Conservation (phyloP, 2,329 filamentous ascomycete genomes). For the Stemphylium beticola region DNA sequence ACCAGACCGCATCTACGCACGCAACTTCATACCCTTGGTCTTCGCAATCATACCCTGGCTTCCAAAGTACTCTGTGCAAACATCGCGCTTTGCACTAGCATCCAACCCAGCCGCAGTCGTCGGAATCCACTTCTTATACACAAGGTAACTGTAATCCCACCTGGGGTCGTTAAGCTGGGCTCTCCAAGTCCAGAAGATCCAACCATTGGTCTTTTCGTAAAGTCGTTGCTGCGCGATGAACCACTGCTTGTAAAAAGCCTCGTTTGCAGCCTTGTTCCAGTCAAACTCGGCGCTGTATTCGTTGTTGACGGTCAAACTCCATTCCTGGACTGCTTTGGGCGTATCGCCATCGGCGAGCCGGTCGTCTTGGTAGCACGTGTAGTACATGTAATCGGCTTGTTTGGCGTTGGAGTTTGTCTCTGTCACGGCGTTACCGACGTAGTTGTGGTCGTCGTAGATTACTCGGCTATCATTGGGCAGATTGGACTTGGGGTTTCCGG, state of each 20-base stretch:
- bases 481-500: slow-evolving; percentile 60
- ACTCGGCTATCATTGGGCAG: slow-evolving; percentile 53
- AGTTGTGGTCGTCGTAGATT: slow-evolving; percentile 66
- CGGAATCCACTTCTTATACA: slow-evolving; percentile 12
- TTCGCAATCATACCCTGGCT: slow-evolving; percentile 2
- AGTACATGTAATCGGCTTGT: slow-evolving; percentile 56
- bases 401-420: slow-evolving; percentile 44
- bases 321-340: slow-evolving; percentile 66
- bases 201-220: slow-evolving; percentile 62
- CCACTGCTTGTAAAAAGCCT: slow-evolving; percentile 62
- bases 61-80: slow-evolving; percentile 8
- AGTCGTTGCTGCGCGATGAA: slow-evolving; percentile 63
- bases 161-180: slow-evolving; percentile 55
- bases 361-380: slow-evolving; percentile 57
- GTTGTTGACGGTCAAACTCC: slow-evolving; percentile 60
- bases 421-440: slow-evolving; percentile 54
- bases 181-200: slow-evolving; percentile 70
- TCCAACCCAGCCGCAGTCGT: slow-evolving; percentile 7
- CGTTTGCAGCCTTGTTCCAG: slow-evolving; percentile 35
- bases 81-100: slow-evolving; percentile 2
- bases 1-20: neutral
- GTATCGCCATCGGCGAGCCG: slow-evolving; percentile 45
- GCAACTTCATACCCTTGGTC: slow-evolving; percentile 2
- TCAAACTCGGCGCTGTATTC: slow-evolving; percentile 56
- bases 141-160: slow-evolving; percentile 55